Evolutionary conservation across 2,329 filamentous ascomycete species (phyloP).

Genomic region (Cladophialophora immunda): DNA sequence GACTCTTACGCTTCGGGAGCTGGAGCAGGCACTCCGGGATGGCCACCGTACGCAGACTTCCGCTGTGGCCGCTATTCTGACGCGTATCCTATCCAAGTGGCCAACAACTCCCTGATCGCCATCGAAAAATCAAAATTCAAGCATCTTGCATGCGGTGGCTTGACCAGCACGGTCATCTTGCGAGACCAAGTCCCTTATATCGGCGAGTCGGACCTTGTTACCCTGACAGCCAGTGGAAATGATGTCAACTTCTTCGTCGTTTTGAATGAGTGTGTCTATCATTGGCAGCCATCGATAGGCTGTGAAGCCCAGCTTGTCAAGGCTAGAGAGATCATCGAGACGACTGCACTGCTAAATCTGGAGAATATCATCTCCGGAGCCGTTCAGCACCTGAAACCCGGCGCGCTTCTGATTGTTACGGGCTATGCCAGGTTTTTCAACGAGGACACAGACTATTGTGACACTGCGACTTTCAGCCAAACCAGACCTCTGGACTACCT

Average conservation of each 20-base stretch:
- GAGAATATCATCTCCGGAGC: conserved; percentile 34
- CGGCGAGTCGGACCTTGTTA: conserved; percentile 39
- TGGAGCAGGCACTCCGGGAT: conserved; percentile 39
- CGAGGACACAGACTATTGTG: conserved; percentile 36
- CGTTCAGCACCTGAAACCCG: conserved; percentile 18
- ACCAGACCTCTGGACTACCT: conserved; percentile 37
- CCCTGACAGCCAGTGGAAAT: conserved; percentile 43
- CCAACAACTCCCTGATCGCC: conserved; percentile 29
- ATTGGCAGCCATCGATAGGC: conserved; percentile 37
- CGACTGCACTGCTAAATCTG: conserved; percentile 37
- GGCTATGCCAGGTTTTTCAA: conserved; percentile 43
- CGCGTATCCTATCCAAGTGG: conserved; percentile 43
- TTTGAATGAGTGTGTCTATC: conserved; percentile 44
- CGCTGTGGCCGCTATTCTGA: conserved; percentile 41
- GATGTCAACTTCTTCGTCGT: conserved; percentile 43
- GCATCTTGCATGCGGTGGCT: conserved; percentile 42
- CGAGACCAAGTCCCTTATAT: conserved; percentile 34
- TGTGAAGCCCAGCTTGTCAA: conserved; percentile 36
- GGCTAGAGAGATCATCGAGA: conserved; percentile 36
- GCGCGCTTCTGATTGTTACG: conserved; percentile 38
- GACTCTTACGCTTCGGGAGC: conserved; percentile 44
- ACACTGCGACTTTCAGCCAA: conserved; percentile 41
- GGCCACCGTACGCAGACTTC: conserved; percentile 21
- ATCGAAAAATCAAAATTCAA: conserved; percentile 34
- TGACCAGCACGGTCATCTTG: conserved; percentile 36